phyloP scores from a whole-genome alignment of 306 rosid species.

The Mucuna pruriens region DNA sequence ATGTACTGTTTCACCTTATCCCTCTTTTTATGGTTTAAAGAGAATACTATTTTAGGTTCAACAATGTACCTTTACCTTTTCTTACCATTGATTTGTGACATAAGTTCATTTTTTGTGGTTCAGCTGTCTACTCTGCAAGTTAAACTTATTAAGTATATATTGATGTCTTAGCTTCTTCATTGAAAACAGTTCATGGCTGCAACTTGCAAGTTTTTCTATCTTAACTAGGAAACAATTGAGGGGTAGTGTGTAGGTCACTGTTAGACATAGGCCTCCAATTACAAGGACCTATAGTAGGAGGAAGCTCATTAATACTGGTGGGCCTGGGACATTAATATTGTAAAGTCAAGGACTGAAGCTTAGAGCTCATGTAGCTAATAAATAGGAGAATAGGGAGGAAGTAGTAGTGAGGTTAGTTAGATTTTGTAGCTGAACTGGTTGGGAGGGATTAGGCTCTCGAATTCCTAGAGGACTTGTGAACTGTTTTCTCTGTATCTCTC shows the following conservation, averaged over 20 bases:
- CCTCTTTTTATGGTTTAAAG: conserved; percentile 14
- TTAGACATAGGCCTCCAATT: too few relatives aligned
- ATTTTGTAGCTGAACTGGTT: too few relatives aligned
- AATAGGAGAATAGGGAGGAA: too few relatives aligned
- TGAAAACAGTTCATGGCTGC: neutral
- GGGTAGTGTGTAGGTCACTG: neutral
- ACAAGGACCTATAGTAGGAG: too few relatives aligned
- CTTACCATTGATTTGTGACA: neutral
- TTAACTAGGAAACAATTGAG: neutral
- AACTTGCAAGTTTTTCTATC: neutral
- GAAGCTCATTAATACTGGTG: too few relatives aligned
- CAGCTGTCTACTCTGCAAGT: neutral
- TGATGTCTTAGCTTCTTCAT: neutral
- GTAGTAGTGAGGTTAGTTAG: too few relatives aligned
- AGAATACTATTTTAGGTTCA: conserved; percentile 2
- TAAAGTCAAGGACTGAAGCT: too few relatives aligned
- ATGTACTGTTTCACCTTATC: conserved; percentile 9
- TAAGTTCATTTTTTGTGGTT: neutral
- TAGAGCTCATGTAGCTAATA: too few relatives aligned
- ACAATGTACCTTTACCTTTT: neutral
- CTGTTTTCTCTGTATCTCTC: too few relatives aligned
- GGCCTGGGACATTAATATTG: too few relatives aligned
- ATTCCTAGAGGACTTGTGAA: too few relatives aligned
- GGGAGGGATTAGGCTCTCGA: too few relatives aligned
- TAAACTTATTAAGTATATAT: neutral